These are phyloP conservation scores for Schizophyllum commune DNA, from an alignment of 1,284 basidiomycete genomes.

Conservation along the genomic window DNA sequence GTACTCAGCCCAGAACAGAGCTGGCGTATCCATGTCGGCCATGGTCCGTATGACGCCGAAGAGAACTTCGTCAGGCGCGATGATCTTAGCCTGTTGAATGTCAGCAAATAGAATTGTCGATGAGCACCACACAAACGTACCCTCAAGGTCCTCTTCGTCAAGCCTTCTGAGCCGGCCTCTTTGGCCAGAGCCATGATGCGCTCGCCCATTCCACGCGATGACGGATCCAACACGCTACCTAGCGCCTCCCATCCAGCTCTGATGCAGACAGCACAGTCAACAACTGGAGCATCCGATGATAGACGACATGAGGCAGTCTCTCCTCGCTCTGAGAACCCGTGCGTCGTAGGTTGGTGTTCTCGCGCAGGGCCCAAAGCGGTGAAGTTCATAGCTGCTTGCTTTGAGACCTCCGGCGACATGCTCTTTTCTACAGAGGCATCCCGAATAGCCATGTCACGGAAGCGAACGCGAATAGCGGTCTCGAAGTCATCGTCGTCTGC, in stretches of 20 bases:
- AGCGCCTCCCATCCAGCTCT: neutral
- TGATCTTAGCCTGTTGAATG: conserved; percentile 16
- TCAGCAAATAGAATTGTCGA: conserved; percentile 1
- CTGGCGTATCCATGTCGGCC: conserved; percentile 39
- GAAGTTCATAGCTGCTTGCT: neutral
- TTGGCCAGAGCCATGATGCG: conserved; percentile 35
- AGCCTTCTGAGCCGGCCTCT: conserved; percentile 35
- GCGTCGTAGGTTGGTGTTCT: neutral
- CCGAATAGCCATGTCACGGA: conserved; percentile 18
- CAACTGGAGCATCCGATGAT: neutral
- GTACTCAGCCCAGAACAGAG: conserved; percentile 66
- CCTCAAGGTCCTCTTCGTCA: conserved; percentile 37
- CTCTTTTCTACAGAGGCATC: neutral
- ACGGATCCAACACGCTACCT: conserved; percentile 8
- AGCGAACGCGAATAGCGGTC: conserved; percentile 46
- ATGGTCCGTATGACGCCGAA: conserved; percentile 33
- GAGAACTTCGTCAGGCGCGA: conserved; percentile 18
- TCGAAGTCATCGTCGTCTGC: conserved; percentile 80
- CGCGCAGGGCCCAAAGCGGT: no score
- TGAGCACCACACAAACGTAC: conserved; percentile 28
- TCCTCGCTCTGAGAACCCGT: neutral
- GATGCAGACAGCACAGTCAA: neutral
- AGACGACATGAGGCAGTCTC: neutral
- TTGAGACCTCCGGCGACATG: neutral
- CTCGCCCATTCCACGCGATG: conserved; percentile 28